Conservation (phyloP, 805 yeast genomes). For the Schizosaccharomyces cryophilus region DNA sequence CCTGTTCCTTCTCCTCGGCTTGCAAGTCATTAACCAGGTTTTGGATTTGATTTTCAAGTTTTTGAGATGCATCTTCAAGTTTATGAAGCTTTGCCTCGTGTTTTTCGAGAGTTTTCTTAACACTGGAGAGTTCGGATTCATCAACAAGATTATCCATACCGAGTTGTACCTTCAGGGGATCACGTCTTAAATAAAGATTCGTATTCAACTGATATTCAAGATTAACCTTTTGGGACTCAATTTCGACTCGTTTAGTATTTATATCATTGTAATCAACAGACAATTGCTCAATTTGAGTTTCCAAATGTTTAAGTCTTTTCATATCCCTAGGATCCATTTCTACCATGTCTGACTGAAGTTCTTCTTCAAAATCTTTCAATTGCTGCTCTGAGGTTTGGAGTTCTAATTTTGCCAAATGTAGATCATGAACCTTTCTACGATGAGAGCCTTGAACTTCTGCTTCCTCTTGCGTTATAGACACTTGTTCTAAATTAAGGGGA, state of each 20-base stretch:
- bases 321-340: neutral
- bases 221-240: slow-evolving; percentile 24
- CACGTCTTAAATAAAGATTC: slow-evolving; percentile 28
- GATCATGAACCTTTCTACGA: slow-evolving; percentile 1
- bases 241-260: slow-evolving; percentile 18
- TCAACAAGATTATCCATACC: slow-evolving; percentile 6
- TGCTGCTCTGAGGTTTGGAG: neutral
- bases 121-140: slow-evolving; percentile 11
- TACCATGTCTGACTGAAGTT: neutral
- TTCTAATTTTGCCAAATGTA: neutral
- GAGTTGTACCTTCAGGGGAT: slow-evolving; percentile 15
- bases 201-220: slow-evolving; percentile 34
- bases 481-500: slow-evolving; percentile 19
- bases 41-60: slow-evolving; percentile 10
- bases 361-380: neutral
- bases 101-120: slow-evolving; percentile 7
- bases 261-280: slow-evolving; percentile 16
- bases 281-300: slow-evolving; percentile 4
- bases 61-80: slow-evolving; percentile 12
- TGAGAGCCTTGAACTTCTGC: slow-evolving; percentile 5
- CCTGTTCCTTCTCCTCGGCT: slow-evolving; percentile 19
- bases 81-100: slow-evolving; percentile 11
- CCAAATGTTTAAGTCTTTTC: neutral
- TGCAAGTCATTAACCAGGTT: slow-evolving; percentile 10
- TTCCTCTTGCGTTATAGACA: slow-evolving; percentile 2